Conservation (phyloP, 305 asterid genomes). For the Ajuga reptans region DNA sequence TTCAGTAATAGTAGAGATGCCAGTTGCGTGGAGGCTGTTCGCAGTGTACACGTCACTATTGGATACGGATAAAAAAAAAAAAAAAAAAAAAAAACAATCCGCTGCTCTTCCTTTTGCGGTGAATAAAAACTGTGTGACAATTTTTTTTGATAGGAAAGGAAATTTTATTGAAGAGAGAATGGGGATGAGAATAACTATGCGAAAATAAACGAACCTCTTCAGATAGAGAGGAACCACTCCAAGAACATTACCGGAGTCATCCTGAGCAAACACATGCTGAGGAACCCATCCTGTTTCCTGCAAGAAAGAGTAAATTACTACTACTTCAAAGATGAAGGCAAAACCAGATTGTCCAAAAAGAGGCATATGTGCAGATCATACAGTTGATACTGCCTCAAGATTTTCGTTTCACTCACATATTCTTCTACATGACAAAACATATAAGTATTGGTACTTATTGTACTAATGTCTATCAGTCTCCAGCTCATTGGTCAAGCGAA, state of each 20-base stretch:
- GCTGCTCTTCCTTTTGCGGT: neutral
- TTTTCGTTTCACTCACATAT: slow-evolving; percentile 1
- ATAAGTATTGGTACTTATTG: neutral
- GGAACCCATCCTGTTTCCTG: slow-evolving; percentile 97
- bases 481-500: neutral
- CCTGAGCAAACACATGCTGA: slow-evolving; percentile 75
- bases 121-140: neutral
- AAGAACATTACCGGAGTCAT: slow-evolving; percentile 49
- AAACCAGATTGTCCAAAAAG: neutral
- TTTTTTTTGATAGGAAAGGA: no score
- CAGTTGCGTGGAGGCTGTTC: neutral
- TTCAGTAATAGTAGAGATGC: neutral
- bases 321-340: slow-evolving; percentile 8
- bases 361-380: slow-evolving; percentile 9
- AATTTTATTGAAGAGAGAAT: no score
- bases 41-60: slow-evolving; percentile 3
- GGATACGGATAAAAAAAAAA: neutral
- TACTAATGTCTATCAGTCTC: neutral
- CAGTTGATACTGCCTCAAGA: neutral
- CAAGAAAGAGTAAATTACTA: slow-evolving; percentile 16
- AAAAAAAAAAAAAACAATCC: neutral
- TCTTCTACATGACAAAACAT: neutral
- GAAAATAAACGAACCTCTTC: slow-evolving; percentile 56
- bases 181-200: neutral
- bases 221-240: slow-evolving; percentile 93